Evolutionary conservation across 495 filamentous ascomycete genomes (phyloP), one percentile per base, ranked within the genome.

Genomic region (Margaritispora aquatica): DNA sequence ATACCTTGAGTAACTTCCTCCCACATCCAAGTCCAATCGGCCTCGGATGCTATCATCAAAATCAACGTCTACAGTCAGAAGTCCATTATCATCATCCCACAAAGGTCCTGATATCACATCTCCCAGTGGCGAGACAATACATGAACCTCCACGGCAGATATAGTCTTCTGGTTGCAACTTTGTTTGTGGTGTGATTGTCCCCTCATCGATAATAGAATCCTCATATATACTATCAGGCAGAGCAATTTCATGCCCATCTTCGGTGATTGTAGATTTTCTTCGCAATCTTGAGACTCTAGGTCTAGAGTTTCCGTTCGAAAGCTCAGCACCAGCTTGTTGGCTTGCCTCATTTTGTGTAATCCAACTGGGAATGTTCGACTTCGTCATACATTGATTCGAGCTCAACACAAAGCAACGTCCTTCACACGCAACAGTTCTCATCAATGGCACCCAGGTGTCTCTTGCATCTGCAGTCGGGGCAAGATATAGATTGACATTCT

Each of bases 401-500:
- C 84, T 88, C 1, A 97, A 72, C n/a, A 97, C 91, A 60, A 92
- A 90, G 52, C 88, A 87, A 24, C 93, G 77, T 8, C 90, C 88
- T 68, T 97, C 93, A 47, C 81, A 76, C 1, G 84, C 93, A 17
- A 90, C 77, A 0, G 94, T 96, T 19, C 86, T 80, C 84, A 97
- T 86, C 0, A 95, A 79, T 0, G 87, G 74, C 15, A 89, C 71
- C 93, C 93, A 97, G 1, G 89, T 85, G 65, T 93, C 87, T 38
- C 92, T 80, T 21, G 77, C 82, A 71, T 97, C 93, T 9, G 93
- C 93, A 1, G 92, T 97, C 0, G 93, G 93, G 0, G 93, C 92
- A 17, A 97, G 84, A 66, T 95, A 97, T 21, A 97, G 75, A 67
- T 93, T 96, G 57, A 96, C 87, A 67, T 96, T 95, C 71, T 97